Base-by-base conservation (phyloP, 352 stramenopile species). In the Phytophthora europaea region DNA sequence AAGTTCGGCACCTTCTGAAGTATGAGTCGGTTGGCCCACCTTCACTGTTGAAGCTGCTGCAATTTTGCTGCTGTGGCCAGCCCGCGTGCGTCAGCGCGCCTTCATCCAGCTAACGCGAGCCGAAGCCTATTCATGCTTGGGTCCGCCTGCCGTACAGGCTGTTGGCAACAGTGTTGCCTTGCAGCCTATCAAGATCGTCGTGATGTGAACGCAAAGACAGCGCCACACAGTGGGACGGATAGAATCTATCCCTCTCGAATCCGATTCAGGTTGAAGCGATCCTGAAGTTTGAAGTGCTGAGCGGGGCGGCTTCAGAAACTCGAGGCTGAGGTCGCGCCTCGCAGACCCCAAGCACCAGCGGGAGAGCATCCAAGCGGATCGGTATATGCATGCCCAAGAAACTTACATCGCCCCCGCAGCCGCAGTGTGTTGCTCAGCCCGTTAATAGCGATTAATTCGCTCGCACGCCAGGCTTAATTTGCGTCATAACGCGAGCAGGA, bases 361-460 rank as follows among this genome's bases (percentile, higher is more conserved):
- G 51, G 40, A 69, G 10, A 26, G 23, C 58, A 65, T 65, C 59
- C 23, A 20, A 2, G 1, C 51, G n/a, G 26, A 31, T 31, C 12
- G 0, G 5, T 4, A 15, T 13, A 40, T 5, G 13, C 23, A 23
- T 12, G 22, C 4, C 8, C 38, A 40, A 10, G 48, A 7, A 55
- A 20, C 48, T 9, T 13, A 8, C 12, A 55, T 26, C 48, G 48
- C 48, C 22, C 9, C 22, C 18, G 9, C 48, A 31, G n/a, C 48
- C 1, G 18, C 22, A 15, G 4, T 45, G 36, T 45, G 38, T 52
- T 51, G 52, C 5, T 59, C 43, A 65, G 53, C 31, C 33, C 22
- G 31, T 65, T 71, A 71, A 60, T 71, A 71, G 31, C 28, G 33
- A 20, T 67, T 67, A 72, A 61, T 67, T 55, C 52, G 65, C 20